Percentiles rank a stretch among this genome's conserved stretches.
phyloP scores from a whole-genome alignment of 306 rosid species.

The Sicyos baderoa region DNA sequence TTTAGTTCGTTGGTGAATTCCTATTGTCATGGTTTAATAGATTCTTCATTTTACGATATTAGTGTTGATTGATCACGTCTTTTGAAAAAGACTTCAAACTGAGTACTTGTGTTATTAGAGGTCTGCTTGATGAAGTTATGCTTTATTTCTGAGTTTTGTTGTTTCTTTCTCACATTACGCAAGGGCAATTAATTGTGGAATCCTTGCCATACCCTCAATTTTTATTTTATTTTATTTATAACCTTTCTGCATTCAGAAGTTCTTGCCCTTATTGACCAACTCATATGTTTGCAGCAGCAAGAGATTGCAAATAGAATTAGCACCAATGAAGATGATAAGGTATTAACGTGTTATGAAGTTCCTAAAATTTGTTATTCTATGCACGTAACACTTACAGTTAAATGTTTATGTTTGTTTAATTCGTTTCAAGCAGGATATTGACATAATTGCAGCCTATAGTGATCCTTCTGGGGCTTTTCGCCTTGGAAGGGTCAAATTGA shows the following conservation, averaged over 20 bases:
- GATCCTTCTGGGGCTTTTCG: conserved; percentile 55
- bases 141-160: neutral
- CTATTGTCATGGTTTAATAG: neutral
- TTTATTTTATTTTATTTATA: conserved; percentile 5
- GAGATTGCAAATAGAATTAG: conserved; percentile 32
- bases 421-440: conserved; percentile 56
- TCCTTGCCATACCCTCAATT: neutral
- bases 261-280: conserved; percentile 20
- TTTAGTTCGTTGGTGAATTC: neutral
- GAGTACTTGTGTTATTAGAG: neutral
- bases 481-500: conserved; percentile 65
- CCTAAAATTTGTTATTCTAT: conserved; percentile 16
- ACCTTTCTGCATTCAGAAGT: conserved; percentile 5
- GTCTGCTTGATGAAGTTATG: neutral
- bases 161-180: neutral
- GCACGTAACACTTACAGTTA: conserved; percentile 12
- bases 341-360: conserved; percentile 23
- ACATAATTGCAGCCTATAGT: conserved; percentile 71
- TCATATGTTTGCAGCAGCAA: conserved; percentile 38
- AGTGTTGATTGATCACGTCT: neutral
- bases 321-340: conserved; percentile 53
- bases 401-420: conserved; percentile 24
- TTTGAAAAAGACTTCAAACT: neutral
- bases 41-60: neutral
- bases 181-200: neutral